These are phyloP conservation scores for Diaporthe nobilis DNA, from an alignment of 2,329 filamentous ascomycete genomes.

Conservation along the genomic window DNA sequence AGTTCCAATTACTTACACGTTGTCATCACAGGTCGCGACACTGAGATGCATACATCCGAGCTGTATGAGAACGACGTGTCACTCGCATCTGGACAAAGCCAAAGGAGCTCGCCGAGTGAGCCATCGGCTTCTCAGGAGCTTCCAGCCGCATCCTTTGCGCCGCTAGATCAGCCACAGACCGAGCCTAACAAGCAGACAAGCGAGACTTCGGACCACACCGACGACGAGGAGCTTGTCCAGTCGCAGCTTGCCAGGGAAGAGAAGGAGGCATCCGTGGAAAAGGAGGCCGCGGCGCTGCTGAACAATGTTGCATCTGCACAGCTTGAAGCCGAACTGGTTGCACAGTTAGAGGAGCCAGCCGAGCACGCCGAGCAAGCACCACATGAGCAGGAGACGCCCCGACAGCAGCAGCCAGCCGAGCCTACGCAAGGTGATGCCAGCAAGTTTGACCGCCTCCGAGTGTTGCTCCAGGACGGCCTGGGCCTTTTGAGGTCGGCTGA, in stretches of 20 bases:
- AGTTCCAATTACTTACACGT: neutral
- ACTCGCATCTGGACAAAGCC: neutral
- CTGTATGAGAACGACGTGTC: conserved; percentile 13
- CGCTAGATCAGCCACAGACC: neutral
- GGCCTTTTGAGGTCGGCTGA: conserved; percentile 70
- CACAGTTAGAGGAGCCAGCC: conserved; percentile 29
- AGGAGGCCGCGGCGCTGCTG: conserved; percentile 17
- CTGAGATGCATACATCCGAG: conserved; percentile 10
- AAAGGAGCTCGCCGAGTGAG: neutral
- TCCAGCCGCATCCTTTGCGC: neutral
- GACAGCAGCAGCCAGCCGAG: neutral
- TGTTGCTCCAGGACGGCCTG: conserved; percentile 68
- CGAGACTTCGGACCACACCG: conserved; percentile 13
- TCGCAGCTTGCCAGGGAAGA: conserved; percentile 41
- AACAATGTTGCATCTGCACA: conserved; percentile 4
- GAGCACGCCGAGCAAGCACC: conserved; percentile 6
- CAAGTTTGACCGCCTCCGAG: conserved; percentile 65
- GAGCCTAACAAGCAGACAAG: neutral
- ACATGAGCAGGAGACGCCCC: neutral
- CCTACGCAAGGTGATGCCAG: conserved; percentile 36
- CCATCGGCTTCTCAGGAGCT: conserved; percentile 17
- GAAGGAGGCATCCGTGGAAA: conserved; percentile 21
- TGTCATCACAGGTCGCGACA: conserved; percentile 5
- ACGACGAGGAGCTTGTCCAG: conserved; percentile 40
- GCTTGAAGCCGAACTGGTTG: conserved; percentile 12